Evolutionary conservation across 2,329 filamentous ascomycete species (phyloP), one percentile per base, ranked within the genome.

Genomic region (Drechslerella dactyloides): DNA sequence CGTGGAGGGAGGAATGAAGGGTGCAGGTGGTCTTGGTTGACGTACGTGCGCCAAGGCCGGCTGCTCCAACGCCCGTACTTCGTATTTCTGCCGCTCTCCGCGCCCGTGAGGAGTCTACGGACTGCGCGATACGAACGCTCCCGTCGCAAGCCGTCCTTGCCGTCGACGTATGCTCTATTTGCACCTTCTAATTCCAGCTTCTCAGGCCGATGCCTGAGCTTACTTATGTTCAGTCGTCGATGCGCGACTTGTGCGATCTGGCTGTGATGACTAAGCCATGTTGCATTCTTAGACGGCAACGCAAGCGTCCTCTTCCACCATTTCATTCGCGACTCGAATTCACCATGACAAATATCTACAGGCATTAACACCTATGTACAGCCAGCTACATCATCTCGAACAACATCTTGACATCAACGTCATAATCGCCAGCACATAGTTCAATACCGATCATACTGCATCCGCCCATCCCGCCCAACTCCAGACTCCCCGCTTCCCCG

Each of bases 11-110:
- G 42, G 46, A 50, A 33, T 51, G 57, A 37, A 46, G n/a, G 17
- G 42, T 69, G 51, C 40, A 17, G 17, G 44, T 56, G 58, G 48
- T 37, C 21, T 42, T 35, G 52, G 65, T 69, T 69, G 65, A 69
- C 65, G 65, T 69, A 69, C 62, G 65, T 58, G 65, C 53, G 65
- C 65, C 65, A 69, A 69, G 65, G 57, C 65, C 44, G 44, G 42
- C 37, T 42, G 37, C 5, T 42, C 37, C 5, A 42, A 4, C 5
- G 3, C 13, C 37, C 11, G 27, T n/a, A 37, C 33, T 6, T 7
- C 33, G 6, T 37, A 13, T 13, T 13, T 17, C 37, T 15, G 37
- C 37, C 13, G 37, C 11, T 13, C 37, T 42, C 11, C 13, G 37
- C n/a, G n/a, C n/a, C 4, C 3, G 5, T 42, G n/a, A 17, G 37